Evolutionary conservation across 148 eudicot genomes (phyloP), one percentile per base, ranked within the genome.

Genomic region (Camellia granthamiana): DNA sequence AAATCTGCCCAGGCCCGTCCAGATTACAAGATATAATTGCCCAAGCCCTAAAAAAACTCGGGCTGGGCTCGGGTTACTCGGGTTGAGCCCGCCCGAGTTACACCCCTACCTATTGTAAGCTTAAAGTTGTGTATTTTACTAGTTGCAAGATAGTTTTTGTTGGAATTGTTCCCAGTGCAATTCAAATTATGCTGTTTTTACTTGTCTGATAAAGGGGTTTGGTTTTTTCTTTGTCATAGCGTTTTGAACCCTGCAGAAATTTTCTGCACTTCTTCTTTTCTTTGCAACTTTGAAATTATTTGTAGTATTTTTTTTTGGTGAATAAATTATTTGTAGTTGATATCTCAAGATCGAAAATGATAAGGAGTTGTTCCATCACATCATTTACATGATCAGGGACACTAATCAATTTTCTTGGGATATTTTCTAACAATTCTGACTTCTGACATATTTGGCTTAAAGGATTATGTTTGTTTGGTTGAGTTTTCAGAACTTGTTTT

Each of bases 211-310:
- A 47, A 69, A 52, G 49, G 46, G 51, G 5, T 38, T 69, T 7
- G 19, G 47, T 69, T 52, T 44, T 42, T 69, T 69, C 72, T 69
- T 41, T 41, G 72, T 69, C 52, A 19, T 42, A 69, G 72, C 51
- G 0, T 69, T 30, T 69, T 69, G 47, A 42, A 62, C 46, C 46
- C 16, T 38, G 46, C 3, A 19, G 72, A 43, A 19, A 69, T 42
- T 69, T 44, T 51, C 72, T 69, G 72, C 49, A 69, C 19, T 9
- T 11, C 52, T 9, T 11, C 51, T 69, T 69, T 51, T 69, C 52
- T 69, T 30, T 67, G 70, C 70, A 30, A 38, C 70, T 30, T 67
- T 16, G 51, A 41, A 41, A 30, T 8, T 38, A 2, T 38, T 67
- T 67, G 14, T 67, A 15, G 70, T 47, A 30, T 30, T 30, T 30